Percentiles rank a stretch among this genome's conserved stretches.
These are phyloP conservation scores for Lichtheimia ornata DNA, from an alignment of 371 early-diverging fungal species.

Conservation along the genomic window DNA sequence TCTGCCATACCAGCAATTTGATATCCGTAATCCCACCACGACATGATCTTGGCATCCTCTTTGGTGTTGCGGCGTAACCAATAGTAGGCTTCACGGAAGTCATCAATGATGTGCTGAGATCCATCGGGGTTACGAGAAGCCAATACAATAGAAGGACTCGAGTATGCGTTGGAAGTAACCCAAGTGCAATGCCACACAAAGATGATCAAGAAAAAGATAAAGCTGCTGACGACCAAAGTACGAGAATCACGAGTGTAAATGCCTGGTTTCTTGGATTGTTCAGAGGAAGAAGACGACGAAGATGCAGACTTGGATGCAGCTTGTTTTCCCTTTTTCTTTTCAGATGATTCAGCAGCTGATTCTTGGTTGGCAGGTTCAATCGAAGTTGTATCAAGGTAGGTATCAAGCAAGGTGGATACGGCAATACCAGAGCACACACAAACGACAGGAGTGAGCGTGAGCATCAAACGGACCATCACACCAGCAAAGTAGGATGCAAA, in stretches of 20 bases:
- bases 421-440: constrained; percentile 94
- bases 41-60: constrained; percentile 91
- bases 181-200: constrained; percentile 98
- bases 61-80: constrained; percentile 98
- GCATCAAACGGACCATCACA: constrained; percentile 98
- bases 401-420: constrained; percentile 83
- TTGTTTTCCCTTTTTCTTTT: constrained; percentile 16
- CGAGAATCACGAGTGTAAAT: constrained; percentile 48
- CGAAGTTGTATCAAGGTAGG: constrained; percentile 57
- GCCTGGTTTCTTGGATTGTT: constrained; percentile 29
- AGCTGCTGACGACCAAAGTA: constrained; percentile 52
- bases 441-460: constrained; percentile 96
- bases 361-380: constrained; percentile 16
- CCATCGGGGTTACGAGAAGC: constrained; percentile 87
- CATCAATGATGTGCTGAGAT: constrained; percentile 94
- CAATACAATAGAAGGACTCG: constrained; percentile 98
- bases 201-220: constrained; percentile 69
- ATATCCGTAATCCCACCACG: constrained; percentile 99
- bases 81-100: constrained; percentile 99
- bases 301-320: background rate
- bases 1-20: constrained; percentile 99
- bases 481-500: constrained; percentile 99
- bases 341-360: constrained; percentile 11
- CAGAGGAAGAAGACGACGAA: background rate
- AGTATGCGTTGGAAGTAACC: constrained; percentile 97